These are phyloP conservation scores for Pichia insulana DNA, from an alignment of 805 yeast genomes.

Conservation along the genomic window DNA sequence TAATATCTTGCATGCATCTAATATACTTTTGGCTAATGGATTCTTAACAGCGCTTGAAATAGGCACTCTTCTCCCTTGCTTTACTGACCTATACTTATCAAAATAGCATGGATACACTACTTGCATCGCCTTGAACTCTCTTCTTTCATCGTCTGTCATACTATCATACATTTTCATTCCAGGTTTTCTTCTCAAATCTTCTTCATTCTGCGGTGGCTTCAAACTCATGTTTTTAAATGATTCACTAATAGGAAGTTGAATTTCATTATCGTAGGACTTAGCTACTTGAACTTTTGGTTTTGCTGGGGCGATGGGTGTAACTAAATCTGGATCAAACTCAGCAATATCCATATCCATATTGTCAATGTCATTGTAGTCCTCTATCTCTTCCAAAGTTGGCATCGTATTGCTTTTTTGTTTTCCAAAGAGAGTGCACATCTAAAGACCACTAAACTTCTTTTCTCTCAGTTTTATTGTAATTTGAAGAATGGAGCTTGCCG, in stretches of 20 bases:
- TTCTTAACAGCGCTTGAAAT: conserved; percentile 63
- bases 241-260: conserved; percentile 7
- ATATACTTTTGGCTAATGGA: conserved; percentile 77
- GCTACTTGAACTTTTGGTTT: conserved; percentile 50
- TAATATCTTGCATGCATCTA: conserved; percentile 51
- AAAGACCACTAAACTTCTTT: too few relatives aligned
- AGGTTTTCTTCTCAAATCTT: conserved; percentile 2
- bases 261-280: conserved; percentile 46
- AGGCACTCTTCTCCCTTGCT: conserved; percentile 78
- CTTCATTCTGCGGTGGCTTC: conserved; percentile 15
- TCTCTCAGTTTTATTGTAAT: too few relatives aligned
- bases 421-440: not conserved
- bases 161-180: conserved; percentile 9
- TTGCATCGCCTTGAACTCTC: conserved; percentile 62
- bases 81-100: conserved; percentile 64
- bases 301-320: conserved; percentile 63
- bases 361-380: conserved; percentile 77
- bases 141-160: conserved; percentile 42
- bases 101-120: conserved; percentile 87
- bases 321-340: conserved; percentile 69
- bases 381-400: conserved; percentile 68
- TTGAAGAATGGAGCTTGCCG: too few relatives aligned
- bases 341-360: conserved; percentile 90
- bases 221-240: conserved; percentile 23
- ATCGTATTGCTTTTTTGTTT: conserved; percentile 23